phyloP scores from a whole-genome alignment of 305 asterid species.

The Fraxinus greggii region DNA sequence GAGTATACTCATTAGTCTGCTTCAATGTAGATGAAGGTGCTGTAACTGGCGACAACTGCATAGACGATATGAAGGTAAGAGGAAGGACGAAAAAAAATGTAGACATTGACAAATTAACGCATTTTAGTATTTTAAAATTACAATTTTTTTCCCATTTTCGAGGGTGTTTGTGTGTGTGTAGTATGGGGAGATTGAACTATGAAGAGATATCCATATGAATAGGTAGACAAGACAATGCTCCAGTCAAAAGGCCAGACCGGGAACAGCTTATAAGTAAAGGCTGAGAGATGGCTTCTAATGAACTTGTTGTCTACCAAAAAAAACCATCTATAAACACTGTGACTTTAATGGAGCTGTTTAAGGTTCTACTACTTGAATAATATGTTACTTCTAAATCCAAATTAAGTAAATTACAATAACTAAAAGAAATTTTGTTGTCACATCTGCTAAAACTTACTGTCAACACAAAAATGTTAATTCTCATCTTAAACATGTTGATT shows the following conservation, averaged over 20 bases:
- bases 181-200: neutral
- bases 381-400: neutral
- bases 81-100: slow-evolving; percentile 2
- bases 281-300: neutral
- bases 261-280: neutral
- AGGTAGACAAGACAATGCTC: neutral
- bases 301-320: neutral
- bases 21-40: slow-evolving; percentile 48
- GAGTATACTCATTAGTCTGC: slow-evolving; percentile 40
- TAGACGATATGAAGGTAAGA: slow-evolving; percentile 22
- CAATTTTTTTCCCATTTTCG: neutral
- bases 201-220: slow-evolving; percentile 3
- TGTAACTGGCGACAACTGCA: slow-evolving; percentile 45
- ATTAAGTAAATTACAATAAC: neutral
- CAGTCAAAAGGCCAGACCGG: neutral
- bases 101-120: neutral
- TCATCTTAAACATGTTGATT: neutral
- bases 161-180: neutral
- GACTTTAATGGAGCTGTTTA: neutral
- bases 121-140: neutral
- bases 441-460: neutral
- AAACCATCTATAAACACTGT: slow-evolving; percentile 1
- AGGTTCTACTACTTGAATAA: neutral
- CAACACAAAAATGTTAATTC: neutral
- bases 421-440: neutral